Conservation (phyloP, 495 filamentous ascomycete species). For the Aspergillus sclerotiicarbonarius region DNA sequence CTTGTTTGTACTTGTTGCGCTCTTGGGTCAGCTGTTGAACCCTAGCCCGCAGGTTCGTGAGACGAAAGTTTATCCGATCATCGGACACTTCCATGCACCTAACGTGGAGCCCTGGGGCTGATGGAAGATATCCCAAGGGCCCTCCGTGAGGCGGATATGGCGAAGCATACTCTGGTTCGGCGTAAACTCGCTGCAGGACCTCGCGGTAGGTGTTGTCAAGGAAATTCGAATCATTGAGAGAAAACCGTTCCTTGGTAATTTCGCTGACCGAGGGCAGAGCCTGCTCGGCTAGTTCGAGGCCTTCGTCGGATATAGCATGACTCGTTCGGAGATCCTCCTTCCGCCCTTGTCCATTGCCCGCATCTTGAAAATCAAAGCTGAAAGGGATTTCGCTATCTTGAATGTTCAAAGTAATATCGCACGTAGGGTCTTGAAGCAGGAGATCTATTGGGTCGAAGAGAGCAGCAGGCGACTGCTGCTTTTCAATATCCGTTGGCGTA, state of each 20-base stretch:
- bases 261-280: conserved; percentile 16
- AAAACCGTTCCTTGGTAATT: conserved; percentile 22
- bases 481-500: conserved; percentile 18
- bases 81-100: conserved; percentile 23
- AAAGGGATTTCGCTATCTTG: conserved; percentile 5
- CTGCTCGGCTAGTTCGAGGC: neutral
- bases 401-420: conserved; percentile 10
- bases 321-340: neutral
- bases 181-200: conserved; percentile 14
- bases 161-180: conserved; percentile 21
- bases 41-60: conserved; percentile 12
- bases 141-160: conserved; percentile 28
- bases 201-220: conserved; percentile 20
- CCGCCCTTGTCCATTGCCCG: neutral
- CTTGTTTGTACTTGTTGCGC: conserved; percentile 22
- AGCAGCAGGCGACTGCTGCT: conserved; percentile 17
- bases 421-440: conserved; percentile 19
- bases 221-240: conserved; percentile 18
- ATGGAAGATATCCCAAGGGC: conserved; percentile 27
- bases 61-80: conserved; percentile 13
- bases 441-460: conserved; percentile 24
- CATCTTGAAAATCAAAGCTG: conserved; percentile 4
- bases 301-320: neutral
- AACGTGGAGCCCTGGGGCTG: conserved; percentile 24
- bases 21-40: conserved; percentile 21